phyloP scores from a whole-genome alignment of 164 flowering plant species.

The Stephania yunnanensis region DNA sequence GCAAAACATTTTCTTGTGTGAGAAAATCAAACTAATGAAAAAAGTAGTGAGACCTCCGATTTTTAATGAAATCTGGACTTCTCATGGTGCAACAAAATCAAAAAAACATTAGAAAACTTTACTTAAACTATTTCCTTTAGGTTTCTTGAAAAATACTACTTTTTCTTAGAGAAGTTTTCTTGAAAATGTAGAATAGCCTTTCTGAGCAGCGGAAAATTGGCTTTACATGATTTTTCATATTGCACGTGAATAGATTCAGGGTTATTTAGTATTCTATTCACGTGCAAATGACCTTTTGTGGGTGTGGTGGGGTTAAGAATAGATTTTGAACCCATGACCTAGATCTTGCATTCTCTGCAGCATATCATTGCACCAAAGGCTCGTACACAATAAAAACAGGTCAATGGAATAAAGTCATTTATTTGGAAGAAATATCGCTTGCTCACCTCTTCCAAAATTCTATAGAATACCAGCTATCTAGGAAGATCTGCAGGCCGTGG shows the following conservation, averaged over 20 bases:
- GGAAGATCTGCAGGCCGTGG: slow-evolving; percentile 57
- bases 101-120: no score
- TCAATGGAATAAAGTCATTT: not conserved
- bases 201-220: not conserved
- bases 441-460: slow-evolving; percentile 76
- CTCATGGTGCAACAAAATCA: no score
- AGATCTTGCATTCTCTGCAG: not conserved
- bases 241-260: no score
- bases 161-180: not conserved
- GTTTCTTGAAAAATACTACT: no score
- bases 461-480: slow-evolving; percentile 70
- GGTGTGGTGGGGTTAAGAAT: not conserved
- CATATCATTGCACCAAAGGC: not conserved
- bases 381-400: not conserved
- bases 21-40: no score
- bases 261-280: no score
- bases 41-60: no score
- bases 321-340: not conserved
- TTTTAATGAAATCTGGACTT: no score
- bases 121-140: no score
- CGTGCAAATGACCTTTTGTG: no score
- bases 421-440: not conserved
- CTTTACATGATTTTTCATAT: not conserved
- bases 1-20: no score
- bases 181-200: not conserved